A percentile compares a stretch with the other conserved stretches of the same genome.
Conservation (phyloP, 805 yeast genomes). For the Lipomyces starkeyi region DNA sequence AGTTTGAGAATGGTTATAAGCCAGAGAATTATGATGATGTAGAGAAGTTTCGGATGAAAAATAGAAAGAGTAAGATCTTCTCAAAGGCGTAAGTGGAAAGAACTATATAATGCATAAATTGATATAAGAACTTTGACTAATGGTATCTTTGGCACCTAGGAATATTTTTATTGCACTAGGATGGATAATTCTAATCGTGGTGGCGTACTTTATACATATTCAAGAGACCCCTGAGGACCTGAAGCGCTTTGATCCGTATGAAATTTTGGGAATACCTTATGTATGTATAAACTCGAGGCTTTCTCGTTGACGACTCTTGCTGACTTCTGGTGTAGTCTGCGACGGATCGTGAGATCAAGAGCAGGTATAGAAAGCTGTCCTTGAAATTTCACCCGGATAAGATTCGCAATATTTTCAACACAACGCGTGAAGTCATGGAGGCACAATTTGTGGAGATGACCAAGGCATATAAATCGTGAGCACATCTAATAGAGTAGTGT, state of each 20-base stretch:
- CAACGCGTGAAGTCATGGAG: constrained; percentile 70
- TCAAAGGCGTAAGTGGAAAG: constrained; percentile 43
- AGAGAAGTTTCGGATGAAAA: constrained; percentile 39
- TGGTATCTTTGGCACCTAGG: constrained; percentile 12
- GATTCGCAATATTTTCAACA: constrained; percentile 60
- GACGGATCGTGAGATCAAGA: constrained; percentile 75
- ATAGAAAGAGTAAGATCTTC: constrained; percentile 41
- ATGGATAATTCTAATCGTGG: constrained; percentile 59
- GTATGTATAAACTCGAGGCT: constrained; percentile 20
- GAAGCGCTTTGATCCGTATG: constrained; percentile 84
- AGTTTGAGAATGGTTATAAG: constrained; percentile 26
- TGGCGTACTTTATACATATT: constrained; percentile 48
- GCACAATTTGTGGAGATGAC: constrained; percentile 78
- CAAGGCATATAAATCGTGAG: constrained; percentile 84
- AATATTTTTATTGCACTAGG: constrained; percentile 55
- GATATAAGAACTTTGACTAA: background rate
- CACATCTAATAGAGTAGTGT: background rate
- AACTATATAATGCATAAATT: constrained; percentile 38
- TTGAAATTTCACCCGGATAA: constrained; percentile 94
- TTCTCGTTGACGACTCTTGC: background rate
- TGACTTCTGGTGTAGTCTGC: constrained; percentile 51
- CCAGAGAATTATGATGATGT: constrained; percentile 38
- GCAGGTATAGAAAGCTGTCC: constrained; percentile 84
- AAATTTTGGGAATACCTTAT: constrained; percentile 72
- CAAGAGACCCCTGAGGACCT: constrained; percentile 45